Evolutionary conservation across 2,329 filamentous ascomycete species (phyloP).

Genomic region (Neofusicoccum ribis): DNA sequence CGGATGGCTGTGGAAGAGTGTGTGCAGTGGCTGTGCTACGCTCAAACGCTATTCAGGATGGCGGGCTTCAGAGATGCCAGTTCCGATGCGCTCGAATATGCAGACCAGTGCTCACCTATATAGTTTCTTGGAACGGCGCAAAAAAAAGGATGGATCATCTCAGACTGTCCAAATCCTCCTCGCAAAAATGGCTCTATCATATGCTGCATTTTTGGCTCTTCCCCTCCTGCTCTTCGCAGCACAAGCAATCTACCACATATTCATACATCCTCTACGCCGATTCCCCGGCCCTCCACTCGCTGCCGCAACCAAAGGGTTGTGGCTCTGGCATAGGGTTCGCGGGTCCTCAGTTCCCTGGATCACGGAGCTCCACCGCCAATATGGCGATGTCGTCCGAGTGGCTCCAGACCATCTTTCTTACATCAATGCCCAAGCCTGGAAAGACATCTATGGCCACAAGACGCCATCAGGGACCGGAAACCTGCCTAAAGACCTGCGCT

Average conservation of each 20-base stretch:
- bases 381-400: conserved; percentile 40
- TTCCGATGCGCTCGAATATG: too few relatives aligned
- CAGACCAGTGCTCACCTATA: too few relatives aligned
- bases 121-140: too few relatives aligned
- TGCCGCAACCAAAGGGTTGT: neutral
- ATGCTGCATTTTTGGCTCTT: neutral
- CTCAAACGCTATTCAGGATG: too few relatives aligned
- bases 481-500: neutral
- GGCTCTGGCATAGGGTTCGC: neutral
- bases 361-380: neutral
- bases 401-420: conserved; percentile 46
- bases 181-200: neutral
- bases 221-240: neutral
- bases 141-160: too few relatives aligned
- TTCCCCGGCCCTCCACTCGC: conserved; percentile 12
- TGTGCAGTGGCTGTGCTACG: too few relatives aligned
- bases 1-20: too few relatives aligned
- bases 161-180: too few relatives aligned
- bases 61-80: too few relatives aligned
- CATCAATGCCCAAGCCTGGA: conserved; percentile 43
- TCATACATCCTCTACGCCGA: conserved; percentile 3
- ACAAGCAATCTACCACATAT: conserved; percentile 1
- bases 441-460: conserved; percentile 14
- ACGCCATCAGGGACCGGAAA: neutral
- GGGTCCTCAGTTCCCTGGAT: neutral